phyloP scores from a whole-genome alignment of 768 basidiomycete genomes.

The Boletus rufocinnamomeus region DNA sequence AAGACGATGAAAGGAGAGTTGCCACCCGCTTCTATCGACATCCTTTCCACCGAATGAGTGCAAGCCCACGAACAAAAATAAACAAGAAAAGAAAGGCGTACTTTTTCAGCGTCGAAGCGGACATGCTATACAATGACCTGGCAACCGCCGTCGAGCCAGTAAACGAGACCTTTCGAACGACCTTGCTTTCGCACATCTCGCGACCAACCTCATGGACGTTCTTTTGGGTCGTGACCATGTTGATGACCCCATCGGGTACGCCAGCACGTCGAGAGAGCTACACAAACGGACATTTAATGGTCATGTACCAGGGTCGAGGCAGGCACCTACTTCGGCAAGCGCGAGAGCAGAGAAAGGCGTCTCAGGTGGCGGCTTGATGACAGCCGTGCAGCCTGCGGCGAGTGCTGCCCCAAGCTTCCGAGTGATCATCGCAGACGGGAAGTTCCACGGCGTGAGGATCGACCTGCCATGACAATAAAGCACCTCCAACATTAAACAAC shows the following conservation, averaged over 20 bases:
- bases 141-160: slow-evolving; percentile 87
- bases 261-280: slow-evolving; percentile 89
- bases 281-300: neutral
- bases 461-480: slow-evolving; percentile 46
- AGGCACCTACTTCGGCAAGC: slow-evolving; percentile 69
- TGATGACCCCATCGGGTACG: slow-evolving; percentile 92
- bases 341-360: slow-evolving; percentile 93
- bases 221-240: slow-evolving; percentile 87
- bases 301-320: neutral
- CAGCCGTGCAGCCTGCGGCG: slow-evolving; percentile 94
- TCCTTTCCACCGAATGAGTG: slow-evolving; percentile 31
- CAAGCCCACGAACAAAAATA: neutral
- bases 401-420: slow-evolving; percentile 89
- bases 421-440: slow-evolving; percentile 93
- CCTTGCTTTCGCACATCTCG: slow-evolving; percentile 89
- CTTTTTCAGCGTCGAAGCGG: slow-evolving; percentile 83
- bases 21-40: slow-evolving; percentile 88
- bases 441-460: slow-evolving; percentile 88
- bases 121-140: slow-evolving; percentile 70
- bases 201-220: slow-evolving; percentile 86
- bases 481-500: neutral
- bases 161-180: slow-evolving; percentile 87
- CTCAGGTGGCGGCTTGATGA: slow-evolving; percentile 94
- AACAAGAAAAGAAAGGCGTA: slow-evolving; percentile 32
- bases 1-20: slow-evolving; percentile 98